These are phyloP conservation scores for Singerocomus inundabilis DNA, from an alignment of 1,284 basidiomycete species.

Conservation along the genomic window DNA sequence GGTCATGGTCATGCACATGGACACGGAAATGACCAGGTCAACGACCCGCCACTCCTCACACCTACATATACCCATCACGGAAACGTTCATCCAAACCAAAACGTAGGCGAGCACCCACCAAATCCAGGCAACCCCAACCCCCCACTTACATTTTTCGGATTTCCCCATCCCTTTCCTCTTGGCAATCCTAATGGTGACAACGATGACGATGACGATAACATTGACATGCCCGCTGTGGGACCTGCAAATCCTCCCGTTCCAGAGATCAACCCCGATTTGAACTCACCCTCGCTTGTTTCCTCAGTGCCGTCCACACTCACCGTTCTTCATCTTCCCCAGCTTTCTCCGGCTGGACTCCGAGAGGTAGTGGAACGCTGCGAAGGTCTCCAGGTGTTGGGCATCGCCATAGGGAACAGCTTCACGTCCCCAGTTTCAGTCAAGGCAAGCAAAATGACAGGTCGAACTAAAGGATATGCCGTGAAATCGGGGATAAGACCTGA, in stretches of 20 bases:
- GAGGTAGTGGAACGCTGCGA: conserved; percentile 26
- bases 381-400: conserved; percentile 14
- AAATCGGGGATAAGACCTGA: conserved; percentile 12
- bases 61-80: conserved; percentile 3
- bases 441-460: not conserved
- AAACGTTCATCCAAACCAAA: conserved; percentile 5
- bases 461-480: not conserved
- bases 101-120: not conserved
- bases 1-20: not conserved
- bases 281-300: conserved; percentile 6
- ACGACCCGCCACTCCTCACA: conserved; percentile 20
- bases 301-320: conserved; percentile 21
- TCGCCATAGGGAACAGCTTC: conserved; percentile 22
- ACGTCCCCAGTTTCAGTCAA: not conserved
- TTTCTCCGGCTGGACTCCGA: conserved; percentile 22
- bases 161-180: conserved; percentile 13
- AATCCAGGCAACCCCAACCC: conserved; percentile 9
- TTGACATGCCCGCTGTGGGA: not conserved
- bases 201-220: not conserved
- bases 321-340: conserved; percentile 23
- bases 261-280: not conserved
- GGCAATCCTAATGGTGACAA: conserved; percentile 4
- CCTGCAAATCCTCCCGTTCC: conserved; percentile 5
- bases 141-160: conserved; percentile 8
- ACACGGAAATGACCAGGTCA: conserved; percentile 4